Base-by-base conservation (phyloP, 2,329 filamentous ascomycete genomes). In the Trichophyton schoenleinii region DNA sequence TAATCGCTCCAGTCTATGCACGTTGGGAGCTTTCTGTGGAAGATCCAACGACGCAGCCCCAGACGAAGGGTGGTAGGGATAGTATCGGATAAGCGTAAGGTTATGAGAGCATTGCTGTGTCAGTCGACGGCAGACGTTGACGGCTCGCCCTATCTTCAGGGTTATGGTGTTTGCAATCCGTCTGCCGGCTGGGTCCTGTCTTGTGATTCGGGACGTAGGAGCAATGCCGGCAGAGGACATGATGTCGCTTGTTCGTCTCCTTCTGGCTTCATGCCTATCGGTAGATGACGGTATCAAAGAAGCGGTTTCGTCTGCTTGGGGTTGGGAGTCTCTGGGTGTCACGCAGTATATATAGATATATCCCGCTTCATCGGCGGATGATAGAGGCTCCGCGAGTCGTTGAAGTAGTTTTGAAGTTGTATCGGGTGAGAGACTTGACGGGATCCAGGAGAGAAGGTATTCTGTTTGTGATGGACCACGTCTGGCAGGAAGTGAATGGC, bases 301-400 rank as follows among this genome's bases (percentile, higher is more conserved):
- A 7, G 83, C 79, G 20, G 83, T 81, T 49, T 83, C 78, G 64
- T 84, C 85, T 41, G 62, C 57, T 6, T 61, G 46, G 1, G 65
- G 41, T 0, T 79, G 71, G 6, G 83, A 75, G 1, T 80, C 81
- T 41, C 82, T 79, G 36, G 90, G 85, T 0, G 90, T 96, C 22
- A 96, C 81, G 91, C 92, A 96, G 80, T 97, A 99, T 74, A 99
- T 95, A 80, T 99, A 99, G 67, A 99, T 97, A 76, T 94, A 99
- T 42, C 94, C 94, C 11, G 87, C 79, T 67, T 95, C 89, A 66
- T 94, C 89, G 60, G 81, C 77, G 22, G 83, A 78, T 0, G 89
- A 91, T 53, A 91, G 82, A 0, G 80, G 90, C 78, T 82, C 94
- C 71, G 74, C 83, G 8, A 97, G 80, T 72, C 97, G 91, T 1